Evolutionary conservation across 352 stramenopile species (phyloP).

Genomic region (Pythium sp.): DNA sequence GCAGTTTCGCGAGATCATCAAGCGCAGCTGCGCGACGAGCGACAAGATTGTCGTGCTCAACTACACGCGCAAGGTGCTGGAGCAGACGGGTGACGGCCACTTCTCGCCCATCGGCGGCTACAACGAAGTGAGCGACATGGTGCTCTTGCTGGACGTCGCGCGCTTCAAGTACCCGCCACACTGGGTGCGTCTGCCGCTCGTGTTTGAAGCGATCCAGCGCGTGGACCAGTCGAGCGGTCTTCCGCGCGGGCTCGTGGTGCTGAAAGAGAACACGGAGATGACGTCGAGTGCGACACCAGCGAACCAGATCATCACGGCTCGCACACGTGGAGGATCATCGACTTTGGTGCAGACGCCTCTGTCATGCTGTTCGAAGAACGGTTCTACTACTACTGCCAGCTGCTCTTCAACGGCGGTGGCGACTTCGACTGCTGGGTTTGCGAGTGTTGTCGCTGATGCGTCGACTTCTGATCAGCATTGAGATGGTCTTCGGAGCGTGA

Average conservation of each 20-base stretch:
- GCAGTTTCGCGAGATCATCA: slow-evolving; percentile 63
- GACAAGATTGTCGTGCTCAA: slow-evolving; percentile 90
- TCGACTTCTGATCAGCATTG: neutral
- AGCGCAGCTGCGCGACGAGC: slow-evolving; percentile 63
- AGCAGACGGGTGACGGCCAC: slow-evolving; percentile 95
- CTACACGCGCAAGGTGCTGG: slow-evolving; percentile 88
- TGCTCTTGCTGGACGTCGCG: slow-evolving; percentile 96
- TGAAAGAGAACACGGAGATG: slow-evolving; percentile 12
- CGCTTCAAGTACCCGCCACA: slow-evolving; percentile 96
- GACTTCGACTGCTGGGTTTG: neutral
- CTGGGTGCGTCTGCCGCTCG: slow-evolving; percentile 60
- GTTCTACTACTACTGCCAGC: neutral
- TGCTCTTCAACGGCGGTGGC: neutral
- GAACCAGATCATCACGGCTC: neutral
- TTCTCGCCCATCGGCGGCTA: slow-evolving; percentile 97
- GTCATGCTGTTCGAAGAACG: neutral
- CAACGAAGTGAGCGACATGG: slow-evolving; percentile 86
- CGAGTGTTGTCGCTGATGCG: neutral
- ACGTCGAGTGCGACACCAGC: neutral
- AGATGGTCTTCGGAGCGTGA: neutral
- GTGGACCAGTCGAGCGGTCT: slow-evolving; percentile 43
- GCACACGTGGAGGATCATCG: neutral
- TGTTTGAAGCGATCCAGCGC: slow-evolving; percentile 52
- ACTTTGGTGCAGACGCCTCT: neutral
- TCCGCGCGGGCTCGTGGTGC: slow-evolving; percentile 20